These are phyloP conservation scores for Diaporthe humulicola DNA, from an alignment of 2,329 filamentous ascomycete genomes.

Conservation along the genomic window DNA sequence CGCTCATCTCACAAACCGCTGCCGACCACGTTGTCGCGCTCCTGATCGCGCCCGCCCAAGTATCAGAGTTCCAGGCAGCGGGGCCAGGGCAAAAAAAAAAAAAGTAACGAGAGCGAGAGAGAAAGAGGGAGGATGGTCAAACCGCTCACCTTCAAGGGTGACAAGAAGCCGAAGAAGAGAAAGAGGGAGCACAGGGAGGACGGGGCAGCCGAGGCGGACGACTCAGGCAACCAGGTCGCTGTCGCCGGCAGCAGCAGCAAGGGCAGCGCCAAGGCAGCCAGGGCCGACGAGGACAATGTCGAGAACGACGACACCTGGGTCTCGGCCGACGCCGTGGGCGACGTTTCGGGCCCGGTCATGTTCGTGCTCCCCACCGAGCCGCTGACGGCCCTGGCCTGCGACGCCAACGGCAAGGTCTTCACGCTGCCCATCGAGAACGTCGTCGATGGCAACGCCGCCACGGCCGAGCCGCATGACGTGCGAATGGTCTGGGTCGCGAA, in stretches of 20 bases:
- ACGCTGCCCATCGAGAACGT: constrained; percentile 87
- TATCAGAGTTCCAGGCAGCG: constrained; percentile 10
- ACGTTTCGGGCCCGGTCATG: constrained; percentile 86
- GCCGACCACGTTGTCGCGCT: constrained; percentile 20
- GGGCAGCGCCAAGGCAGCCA: constrained; percentile 51
- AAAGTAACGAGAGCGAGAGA: not conserved
- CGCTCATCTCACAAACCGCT: constrained; percentile 34
- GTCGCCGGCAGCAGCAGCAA: constrained; percentile 47
- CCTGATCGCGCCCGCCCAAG: constrained; percentile 22
- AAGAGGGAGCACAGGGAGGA: constrained; percentile 38
- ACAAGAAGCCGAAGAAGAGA: constrained; percentile 80
- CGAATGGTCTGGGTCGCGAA: constrained; percentile 96
- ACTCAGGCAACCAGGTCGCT: constrained; percentile 68
- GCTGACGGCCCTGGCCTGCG: constrained; percentile 83
- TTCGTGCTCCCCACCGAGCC: constrained; percentile 83
- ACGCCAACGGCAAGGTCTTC: constrained; percentile 89
- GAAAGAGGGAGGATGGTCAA: constrained; percentile 77
- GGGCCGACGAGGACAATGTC: constrained; percentile 53
- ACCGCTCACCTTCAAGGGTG: constrained; percentile 94
- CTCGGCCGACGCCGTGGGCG: constrained; percentile 78
- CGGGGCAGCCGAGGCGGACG: constrained; percentile 52
- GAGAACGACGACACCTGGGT: constrained; percentile 91
- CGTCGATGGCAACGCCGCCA: constrained; percentile 84
- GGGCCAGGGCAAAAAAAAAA: not conserved
- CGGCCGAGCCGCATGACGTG: constrained; percentile 94